Base-by-base conservation (phyloP, 768 basidiomycete genomes). In the Lentinula guzmanii region DNA sequence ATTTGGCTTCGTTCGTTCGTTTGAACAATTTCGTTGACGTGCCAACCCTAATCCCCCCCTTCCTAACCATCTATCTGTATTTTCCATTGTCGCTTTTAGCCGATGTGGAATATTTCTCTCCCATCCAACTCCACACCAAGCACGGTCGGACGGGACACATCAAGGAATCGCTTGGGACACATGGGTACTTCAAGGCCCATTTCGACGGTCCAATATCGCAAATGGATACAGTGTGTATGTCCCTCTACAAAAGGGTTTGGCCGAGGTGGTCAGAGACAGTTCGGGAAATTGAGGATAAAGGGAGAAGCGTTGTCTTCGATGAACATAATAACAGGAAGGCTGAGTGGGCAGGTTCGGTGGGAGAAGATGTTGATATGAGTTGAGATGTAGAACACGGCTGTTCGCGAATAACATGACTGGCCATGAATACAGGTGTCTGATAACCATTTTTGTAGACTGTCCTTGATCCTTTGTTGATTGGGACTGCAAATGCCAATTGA, bases 211-310 rank as follows among this genome's bases (percentile, higher is more conserved):
- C 90, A 21, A 86, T 98, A 67, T 89, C 83, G 69, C 93, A 95
- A 77, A 96, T 97, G 94, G 97, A 98, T 66, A 96, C 94, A 15
- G 84, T 98, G 60, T 97, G 95, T 72, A 90, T 98, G 89, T 86
- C 88, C 50, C 70, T 99, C 61, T 98, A 99, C 77, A 99, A 98
- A 76, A 82, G 97, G 45, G 88, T 95, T 61, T 98, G 85, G 74
- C 96, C 96, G 9, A 90, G 88, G 71, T 98, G 93, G 89, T 79
- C 86, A 52, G 76, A 79, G 64, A 71, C 97, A 93, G 89, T 79
- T 85, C 52, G 76, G 79, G 65, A 62, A 81, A 54, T 90, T 82
- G 83, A 76, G 70, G 42, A 52, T 35, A 37, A 61, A 8, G 48
- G 62, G n/a, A 2, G 16, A 35, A 41, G 51, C 60, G 24, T 18